Evolutionary conservation across 257 asterid genomes (phyloP).

Genomic region (Ajuga chamaepitys): DNA sequence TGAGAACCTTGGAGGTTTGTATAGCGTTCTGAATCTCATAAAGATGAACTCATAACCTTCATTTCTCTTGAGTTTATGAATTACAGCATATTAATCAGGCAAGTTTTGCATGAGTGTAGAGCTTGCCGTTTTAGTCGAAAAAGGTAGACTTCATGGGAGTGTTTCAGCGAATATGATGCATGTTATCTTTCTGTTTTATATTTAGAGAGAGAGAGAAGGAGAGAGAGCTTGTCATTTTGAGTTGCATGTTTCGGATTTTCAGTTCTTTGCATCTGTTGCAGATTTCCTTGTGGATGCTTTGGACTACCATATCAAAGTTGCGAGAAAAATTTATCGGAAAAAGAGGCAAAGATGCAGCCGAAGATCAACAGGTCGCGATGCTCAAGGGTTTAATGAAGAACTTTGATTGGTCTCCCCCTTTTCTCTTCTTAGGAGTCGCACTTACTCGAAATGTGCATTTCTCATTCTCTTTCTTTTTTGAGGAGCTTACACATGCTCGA

Average conservation of each 20-base stretch:
- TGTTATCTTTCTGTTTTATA: constrained; percentile 31
- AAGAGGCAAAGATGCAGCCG: not conserved
- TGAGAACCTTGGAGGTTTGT: constrained; percentile 86
- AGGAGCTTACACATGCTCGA: no score
- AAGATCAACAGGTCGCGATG: not conserved
- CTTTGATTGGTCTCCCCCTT: no score
- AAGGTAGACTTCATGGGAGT: constrained; percentile 90
- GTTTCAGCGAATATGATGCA: constrained; percentile 74
- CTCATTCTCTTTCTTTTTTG: no score
- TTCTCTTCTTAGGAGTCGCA: no score
- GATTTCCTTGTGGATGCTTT: constrained; percentile 86
- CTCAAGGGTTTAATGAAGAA: no score
- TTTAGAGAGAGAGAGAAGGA: no score
- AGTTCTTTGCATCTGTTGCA: constrained; percentile 23
- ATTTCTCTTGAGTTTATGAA: not conserved
- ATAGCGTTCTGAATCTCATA: constrained; percentile 3
- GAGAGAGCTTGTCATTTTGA: not conserved
- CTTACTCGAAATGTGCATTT: no score
- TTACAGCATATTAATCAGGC: not conserved
- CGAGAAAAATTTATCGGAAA: constrained; percentile 21
- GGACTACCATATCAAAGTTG: constrained; percentile 71
- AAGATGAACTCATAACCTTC: not conserved
- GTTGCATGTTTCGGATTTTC: not conserved
- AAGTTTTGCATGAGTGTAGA: constrained; percentile 34
- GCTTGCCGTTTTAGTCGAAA: constrained; percentile 79